Base-by-base conservation (phyloP, 164 flowering plant genomes). In the Vitis cinerea region DNA sequence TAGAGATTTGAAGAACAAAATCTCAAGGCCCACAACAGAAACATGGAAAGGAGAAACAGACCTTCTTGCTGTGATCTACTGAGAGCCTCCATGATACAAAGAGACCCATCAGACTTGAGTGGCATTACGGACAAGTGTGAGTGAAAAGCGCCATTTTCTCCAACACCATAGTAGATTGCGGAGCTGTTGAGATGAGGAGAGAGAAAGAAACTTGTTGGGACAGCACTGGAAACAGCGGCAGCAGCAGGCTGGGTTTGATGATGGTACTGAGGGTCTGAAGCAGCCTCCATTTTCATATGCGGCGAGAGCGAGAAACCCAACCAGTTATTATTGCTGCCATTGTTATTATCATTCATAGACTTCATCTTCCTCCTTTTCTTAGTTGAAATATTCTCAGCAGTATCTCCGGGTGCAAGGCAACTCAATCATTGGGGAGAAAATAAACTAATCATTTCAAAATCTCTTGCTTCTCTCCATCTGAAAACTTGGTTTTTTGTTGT, bases 251-350 rank as follows among this genome's bases (percentile, higher is more conserved):
- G 70, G 48, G 71, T 9, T 64, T 73, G 80, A 59, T 72, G 72
- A 64, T 70, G 78, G 30, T 76, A 77, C 29, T 81, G 87, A 53
- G 72, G 76, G 44, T 72, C 81, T 67, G 88, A 53, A 68, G 74
- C 13, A 69, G 72, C 83, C 74, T 88, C 91, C 86, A 88, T 85
- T 73, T 80, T 87, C 85, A 88, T 78, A 74, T 87, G 85, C 65
- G 94, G 87, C 57, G 98, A 84, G 67, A 94, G 96, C 74, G 97
- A 92, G 72, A 94, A 92, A 51, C 96, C 97, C 74, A 93, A 78
- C 97, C 97, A 91, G 86, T 80, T 81, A 72, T 74, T 75, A 65
- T 59, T 77, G 58, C 44, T 29, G 59, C 51, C 31, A 66, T 53
- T 75, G 59, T 49, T 76, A 68, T 71, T 64, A 70, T 87, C 84